Base-by-base conservation (phyloP, 2,329 filamentous ascomycete genomes). In the Intubia oerlemansii region DNA sequence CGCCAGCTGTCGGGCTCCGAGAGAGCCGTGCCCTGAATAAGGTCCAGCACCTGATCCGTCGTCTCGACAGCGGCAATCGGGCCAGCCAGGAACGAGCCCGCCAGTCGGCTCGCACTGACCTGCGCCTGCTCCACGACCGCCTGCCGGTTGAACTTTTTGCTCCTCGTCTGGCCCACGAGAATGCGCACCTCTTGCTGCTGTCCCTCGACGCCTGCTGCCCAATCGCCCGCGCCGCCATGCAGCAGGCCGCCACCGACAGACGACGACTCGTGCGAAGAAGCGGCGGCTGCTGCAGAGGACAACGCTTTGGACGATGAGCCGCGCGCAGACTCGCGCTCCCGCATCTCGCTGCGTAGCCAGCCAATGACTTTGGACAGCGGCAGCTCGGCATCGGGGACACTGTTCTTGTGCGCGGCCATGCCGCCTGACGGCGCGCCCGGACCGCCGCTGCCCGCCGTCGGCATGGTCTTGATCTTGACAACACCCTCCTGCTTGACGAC, bases 31-130 rank as follows among this genome's bases (percentile, higher is more conserved):
- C 69, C 62, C 18, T 70, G 60, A 30, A 95, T 72, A 18, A 74
- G 53, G 21, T 84, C 72, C 41, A 95, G 66, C 14, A 90, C 66
- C 27, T 76, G 68, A 42, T 93, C 84, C 29, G 79, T 73, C 2
- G 79, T 81, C 50, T 95, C 85, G 29, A 95, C 74, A 1, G 84
- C 85, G 8, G 78, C 66, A 33, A 93, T 78, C 0, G 82, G 81
- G 0, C 79, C 79, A 17, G 75, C 65, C 5, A 79, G 56, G 39
- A 81, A 81, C 5, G 65, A 66, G 18, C 74, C 66, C 10, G 81
- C 62, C 20, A 84, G 58, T 32, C 64, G 66, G 17, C 66, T 59
- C 5, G 57, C 59, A 37, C 55, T 59, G 32, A 44, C 47, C 49
- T 68, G 68, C 35, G 74, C 74, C 38, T 84, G 76, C 45, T 91